Base-by-base conservation (phyloP, 2,329 filamentous ascomycete species). In the Fusarium sp. region DNA sequence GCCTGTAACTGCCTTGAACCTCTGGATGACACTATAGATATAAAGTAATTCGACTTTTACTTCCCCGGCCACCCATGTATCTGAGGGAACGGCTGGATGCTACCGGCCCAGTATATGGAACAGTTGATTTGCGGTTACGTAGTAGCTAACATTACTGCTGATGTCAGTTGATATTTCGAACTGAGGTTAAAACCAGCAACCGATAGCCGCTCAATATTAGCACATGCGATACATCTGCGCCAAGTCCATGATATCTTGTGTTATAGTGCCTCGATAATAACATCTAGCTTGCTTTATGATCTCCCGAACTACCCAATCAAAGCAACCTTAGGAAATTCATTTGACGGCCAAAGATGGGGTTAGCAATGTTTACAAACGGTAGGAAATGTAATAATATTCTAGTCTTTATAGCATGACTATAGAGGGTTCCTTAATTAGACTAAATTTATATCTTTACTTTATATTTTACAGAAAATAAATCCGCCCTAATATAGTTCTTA, bases 211-310 rank as follows among this genome's bases (percentile, higher is more conserved):
- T 34, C 14, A 34, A 34, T 17, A 34, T 36, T 36, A 36, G 34
- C 17, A 18, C 34, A 36, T 36, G 15, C 34, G 9, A 18, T 36
- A 15, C 34, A 36, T 18, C 34, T 17, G 34, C 34, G 17, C 4
- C 17, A 36, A 36, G 34, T 9, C 34, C 8, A 36, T 5, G 17
- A 36, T 18, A 18, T 10, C 34, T 18, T 36, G 34, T 36, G 8
- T 5, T 10, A 18, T 36, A 4, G 1, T 42, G 22, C 0, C 22
- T 8, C 0, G 4, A 24, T 24, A 10, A 42, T 6, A 15, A 42
- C 6, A 10, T n/a, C 14, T 9, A 2, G 22, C 8, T 42, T 42
- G 39, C 3, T 14, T 15, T 44, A 4, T 44, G 2, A 18, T 24
- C 15, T 18, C 10, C 41, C 6, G n/a, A 10, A 24, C 6, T 24